Evolutionary conservation across 169 alveolate species (phyloP).

Genomic region (Cryptosporidium xiaoi): DNA sequence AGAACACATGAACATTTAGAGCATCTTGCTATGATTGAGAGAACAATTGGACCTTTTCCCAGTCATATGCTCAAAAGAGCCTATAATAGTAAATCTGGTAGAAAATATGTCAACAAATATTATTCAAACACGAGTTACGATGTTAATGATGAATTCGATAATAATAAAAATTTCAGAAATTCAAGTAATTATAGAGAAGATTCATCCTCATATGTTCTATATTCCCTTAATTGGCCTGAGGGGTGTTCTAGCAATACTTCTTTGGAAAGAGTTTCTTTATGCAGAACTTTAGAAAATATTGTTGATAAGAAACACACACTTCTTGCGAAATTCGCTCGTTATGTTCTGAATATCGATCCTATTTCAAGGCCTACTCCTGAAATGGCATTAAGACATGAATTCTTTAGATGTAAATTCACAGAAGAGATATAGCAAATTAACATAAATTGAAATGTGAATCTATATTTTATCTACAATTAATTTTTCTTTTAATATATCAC

Average conservation of each 20-base stretch:
- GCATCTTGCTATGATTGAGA: conserved; percentile 94
- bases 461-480: too few relatives aligned
- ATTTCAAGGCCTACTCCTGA: conserved; percentile 86
- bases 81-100: conserved; percentile 41
- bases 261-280: conserved; percentile 79
- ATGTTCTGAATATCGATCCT: conserved; percentile 86
- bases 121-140: neutral
- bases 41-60: conserved; percentile 86
- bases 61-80: conserved; percentile 83
- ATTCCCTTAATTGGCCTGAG: conserved; percentile 85
- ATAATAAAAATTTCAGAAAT: neutral
- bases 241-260: conserved; percentile 83
- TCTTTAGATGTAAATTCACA: conserved; percentile 76
- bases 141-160: neutral
- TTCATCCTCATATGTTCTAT: neutral
- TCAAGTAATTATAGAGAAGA: conserved; percentile 6
- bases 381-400: conserved; percentile 87
- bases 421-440: conserved; percentile 25
- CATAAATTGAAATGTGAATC: too few relatives aligned
- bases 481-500: too few relatives aligned
- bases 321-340: conserved; percentile 87
- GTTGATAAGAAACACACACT: conserved; percentile 84
- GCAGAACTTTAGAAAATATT: conserved; percentile 80
- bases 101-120: conserved; percentile 25
- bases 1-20: conserved; percentile 94